Conservation (phyloP, 768 basidiomycete species). For the Podaxis sp. region DNA sequence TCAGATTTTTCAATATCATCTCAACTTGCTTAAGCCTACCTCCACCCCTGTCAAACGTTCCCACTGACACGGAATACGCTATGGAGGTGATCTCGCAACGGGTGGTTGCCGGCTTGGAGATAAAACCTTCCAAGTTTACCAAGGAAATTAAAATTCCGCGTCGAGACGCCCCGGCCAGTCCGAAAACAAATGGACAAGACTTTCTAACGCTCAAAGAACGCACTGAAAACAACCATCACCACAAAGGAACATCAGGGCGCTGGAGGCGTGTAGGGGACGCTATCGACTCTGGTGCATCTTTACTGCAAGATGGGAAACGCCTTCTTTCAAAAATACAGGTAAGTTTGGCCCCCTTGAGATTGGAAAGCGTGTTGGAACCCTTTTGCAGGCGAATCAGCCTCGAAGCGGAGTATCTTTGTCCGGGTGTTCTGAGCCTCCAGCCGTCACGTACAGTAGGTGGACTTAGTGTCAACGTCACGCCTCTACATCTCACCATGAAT, state of each 20-base stretch:
- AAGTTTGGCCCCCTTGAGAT: not conserved
- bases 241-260: constrained; percentile 1
- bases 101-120: constrained; percentile 51
- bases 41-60: constrained; percentile 48
- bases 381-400: not conserved
- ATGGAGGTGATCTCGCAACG: constrained; percentile 68
- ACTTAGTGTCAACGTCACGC: not conserved
- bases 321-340: constrained; percentile 6
- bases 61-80: constrained; percentile 70
- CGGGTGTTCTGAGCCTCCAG: too few relatives aligned
- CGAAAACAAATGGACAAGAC: not conserved
- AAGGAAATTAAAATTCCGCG: not conserved
- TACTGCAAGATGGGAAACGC: constrained; percentile 3
- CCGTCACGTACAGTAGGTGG: constrained; percentile 4
- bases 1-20: not conserved
- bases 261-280: constrained; percentile 3
- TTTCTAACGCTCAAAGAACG: not conserved
- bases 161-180: not conserved
- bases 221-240: not conserved
- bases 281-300: constrained; percentile 1
- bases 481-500: not conserved
- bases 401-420: too few relatives aligned
- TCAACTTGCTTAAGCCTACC: constrained; percentile 38
- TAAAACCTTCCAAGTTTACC: constrained; percentile 32
- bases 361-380: not conserved